Base-by-base conservation (phyloP, 1,284 basidiomycete genomes). In the Papiliotrema terrestris region DNA sequence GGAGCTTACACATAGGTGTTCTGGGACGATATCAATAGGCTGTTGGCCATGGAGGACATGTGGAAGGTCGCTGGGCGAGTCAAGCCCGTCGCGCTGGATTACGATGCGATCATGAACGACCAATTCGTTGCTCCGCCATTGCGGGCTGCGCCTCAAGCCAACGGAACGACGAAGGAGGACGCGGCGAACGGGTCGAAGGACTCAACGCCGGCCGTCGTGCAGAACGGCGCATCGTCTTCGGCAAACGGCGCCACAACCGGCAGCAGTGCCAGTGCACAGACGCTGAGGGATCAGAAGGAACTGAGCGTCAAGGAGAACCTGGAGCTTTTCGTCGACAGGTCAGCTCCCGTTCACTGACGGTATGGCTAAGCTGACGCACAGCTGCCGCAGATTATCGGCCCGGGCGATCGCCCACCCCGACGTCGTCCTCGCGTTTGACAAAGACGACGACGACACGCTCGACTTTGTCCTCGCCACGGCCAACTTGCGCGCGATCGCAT, bases 1-100 rank as follows among this genome's bases (percentile, higher is more conserved):
- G 11, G 5, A 32, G 11, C 29, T 6, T 32, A 32, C 29, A 32
- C 6, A 3, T 64, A 93, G 89, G 87, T 98, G 9, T 99, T 94
- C 80, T 81, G 86, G 60, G 76, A 83, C 1, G 96, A 99, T 66
- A 91, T 98, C 63, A 82, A 85, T 55, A 89, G 96, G 48, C 80
- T 98, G 1, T 80, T 99, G 14, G 83, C 83, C 14, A 98, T 98
- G 96, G 80, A 86, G n/a, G 95, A 98, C 67, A 98, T 98, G 93
- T 98, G 96, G 96, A 86, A 86, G 45, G 71, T 72, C 8, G 60
- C 69, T 4, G 83, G 87, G 9, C 84, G 96, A 26, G 83, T 85
- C 23, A 87, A 87, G 59, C 96, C 96, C 0, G 84, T 83, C 0
- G 86, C 94, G 1, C 82, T 99, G 35, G 85, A 90, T 55, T 93